phyloP scores from a whole-genome alignment of 768 basidiomycete species.

The Dioszegia crocea region DNA sequence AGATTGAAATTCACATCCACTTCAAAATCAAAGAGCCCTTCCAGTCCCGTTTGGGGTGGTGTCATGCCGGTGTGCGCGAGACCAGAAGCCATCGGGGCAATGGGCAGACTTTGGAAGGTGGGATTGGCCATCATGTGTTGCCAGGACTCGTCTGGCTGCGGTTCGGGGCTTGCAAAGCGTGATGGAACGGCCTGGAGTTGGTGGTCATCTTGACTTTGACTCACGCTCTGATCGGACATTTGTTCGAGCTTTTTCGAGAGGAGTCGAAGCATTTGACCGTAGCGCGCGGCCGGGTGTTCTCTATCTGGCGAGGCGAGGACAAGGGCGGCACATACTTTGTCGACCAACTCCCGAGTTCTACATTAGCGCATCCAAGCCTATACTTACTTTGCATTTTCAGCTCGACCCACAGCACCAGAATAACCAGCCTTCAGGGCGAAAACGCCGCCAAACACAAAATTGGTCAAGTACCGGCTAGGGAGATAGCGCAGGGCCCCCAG shows the following conservation, averaged over 20 bases:
- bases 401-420: constrained; percentile 37
- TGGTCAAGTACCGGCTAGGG: constrained; percentile 43
- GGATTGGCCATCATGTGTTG: background rate
- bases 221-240: constrained; percentile 38
- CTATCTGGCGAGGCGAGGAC: constrained; percentile 35
- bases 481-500: constrained; percentile 35
- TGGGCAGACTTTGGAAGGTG: background rate
- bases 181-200: constrained; percentile 33
- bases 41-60: constrained; percentile 4
- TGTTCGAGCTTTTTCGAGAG: constrained; percentile 40
- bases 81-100: background rate
- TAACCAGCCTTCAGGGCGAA: constrained; percentile 45
- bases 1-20: constrained; percentile 39
- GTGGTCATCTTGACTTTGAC: background rate
- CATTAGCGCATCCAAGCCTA: constrained; percentile 3
- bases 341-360: constrained; percentile 41
- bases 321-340: constrained; percentile 37
- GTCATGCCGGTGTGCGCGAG: background rate
- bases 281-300: constrained; percentile 42
- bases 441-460: constrained; percentile 44
- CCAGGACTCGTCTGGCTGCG: background rate
- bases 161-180: constrained; percentile 15
- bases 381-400: constrained; percentile 36
- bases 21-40: constrained; percentile 37
- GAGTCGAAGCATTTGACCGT: constrained; percentile 42